phyloP scores from a whole-genome alignment of 1,284 basidiomycete species.

The Xerocomus minutiporus region DNA sequence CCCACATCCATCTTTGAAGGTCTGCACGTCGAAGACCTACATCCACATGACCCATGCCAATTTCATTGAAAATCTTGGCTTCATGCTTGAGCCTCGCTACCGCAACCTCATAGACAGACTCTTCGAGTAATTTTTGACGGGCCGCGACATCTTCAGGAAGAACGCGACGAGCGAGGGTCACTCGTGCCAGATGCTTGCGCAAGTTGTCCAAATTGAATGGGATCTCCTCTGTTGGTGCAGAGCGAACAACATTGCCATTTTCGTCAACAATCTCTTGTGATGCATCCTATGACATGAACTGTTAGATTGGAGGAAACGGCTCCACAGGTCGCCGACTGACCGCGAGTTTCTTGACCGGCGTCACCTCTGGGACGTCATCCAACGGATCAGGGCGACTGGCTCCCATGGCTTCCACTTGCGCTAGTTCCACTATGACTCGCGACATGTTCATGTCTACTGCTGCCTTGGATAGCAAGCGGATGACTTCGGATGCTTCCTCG shows the following conservation, averaged over 20 bases:
- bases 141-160: conserved; percentile 63
- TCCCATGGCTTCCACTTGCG: conserved; percentile 47
- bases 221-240: conserved; percentile 38
- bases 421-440: conserved; percentile 52
- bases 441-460: conserved; percentile 54
- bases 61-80: conserved; percentile 52
- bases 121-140: conserved; percentile 80
- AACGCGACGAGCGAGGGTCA: conserved; percentile 58
- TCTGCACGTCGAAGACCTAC: conserved; percentile 49
- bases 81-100: conserved; percentile 69
- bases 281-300: conserved; percentile 11
- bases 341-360: conserved; percentile 41
- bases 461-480: conserved; percentile 52
- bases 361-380: conserved; percentile 53
- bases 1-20: conserved; percentile 82
- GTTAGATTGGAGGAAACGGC: neutral
- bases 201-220: conserved; percentile 74
- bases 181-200: conserved; percentile 59
- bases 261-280: conserved; percentile 22
- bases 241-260: conserved; percentile 16
- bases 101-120: conserved; percentile 82
- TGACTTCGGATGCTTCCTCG: conserved; percentile 52
- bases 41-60: conserved; percentile 50
- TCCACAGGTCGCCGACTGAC: conserved; percentile 14
- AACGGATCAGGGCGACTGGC: conserved; percentile 41